Evolutionary conservation across 179 eudicot species (phyloP), one percentile per base, ranked within the genome.

Genomic region (Beta lomatogona): DNA sequence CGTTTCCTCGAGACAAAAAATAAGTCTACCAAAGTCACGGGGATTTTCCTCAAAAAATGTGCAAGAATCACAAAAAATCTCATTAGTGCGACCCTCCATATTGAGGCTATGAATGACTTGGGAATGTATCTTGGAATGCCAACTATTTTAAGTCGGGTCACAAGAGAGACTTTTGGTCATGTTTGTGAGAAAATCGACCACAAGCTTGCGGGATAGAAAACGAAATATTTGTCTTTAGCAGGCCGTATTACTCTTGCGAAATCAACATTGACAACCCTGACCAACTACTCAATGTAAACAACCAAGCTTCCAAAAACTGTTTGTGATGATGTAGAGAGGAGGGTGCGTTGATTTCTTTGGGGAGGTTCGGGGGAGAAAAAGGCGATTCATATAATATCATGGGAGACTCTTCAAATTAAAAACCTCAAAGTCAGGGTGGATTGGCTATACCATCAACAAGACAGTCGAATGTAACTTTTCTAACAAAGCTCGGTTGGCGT

Each of bases 31-130:
- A 1, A 80, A 80, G 21, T 73, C 73, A 15, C 50, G 36, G 0
- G n/a, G 74, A 3, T 50, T 14, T 10, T 65, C 74, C 73, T 53
- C 78, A 0, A 18, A 14, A 9, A 46, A 21, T 5, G 36, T 41
- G 4, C 0, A 4, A 18, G 11, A n/a, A 21, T 11, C 8, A 0
- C 5, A 0, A 5, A 12, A 9, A 0, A 5, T 15, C 2, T 1
- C 28, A 11, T 79, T 9, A 55, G 36, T 22, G 19, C 6, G 2
- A 12, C 6, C 0, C 19, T 54, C 0, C 3, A 8, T 2, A 53
- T 73, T 0, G 4, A 18, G 2, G 6, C 7, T 1, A 59, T 64
- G 1, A 14, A 12, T 0, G 53, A 74, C 1, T 6, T 74, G 0
- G 78, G 79, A 0, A 25, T 28, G 4, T 80, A 74, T 6, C 18